These are phyloP conservation scores for Penicillium paxilli DNA, from an alignment of 495 filamentous ascomycete species.

Conservation along the genomic window DNA sequence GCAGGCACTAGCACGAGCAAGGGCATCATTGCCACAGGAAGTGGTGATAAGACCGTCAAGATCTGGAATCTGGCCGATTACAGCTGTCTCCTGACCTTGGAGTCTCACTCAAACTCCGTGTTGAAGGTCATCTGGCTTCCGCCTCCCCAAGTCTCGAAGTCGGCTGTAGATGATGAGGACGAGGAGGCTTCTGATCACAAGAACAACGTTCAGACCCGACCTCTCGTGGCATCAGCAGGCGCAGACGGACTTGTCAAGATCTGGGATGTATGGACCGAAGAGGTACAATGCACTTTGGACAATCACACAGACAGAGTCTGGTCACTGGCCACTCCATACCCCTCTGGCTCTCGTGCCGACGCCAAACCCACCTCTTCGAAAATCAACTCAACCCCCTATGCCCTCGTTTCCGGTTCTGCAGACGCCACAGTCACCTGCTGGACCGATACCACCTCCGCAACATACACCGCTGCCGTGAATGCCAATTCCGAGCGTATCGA, in stretches of 20 bases:
- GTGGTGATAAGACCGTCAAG: conserved; percentile 93
- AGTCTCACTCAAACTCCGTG: conserved; percentile 94
- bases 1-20: conserved; percentile 60
- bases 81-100: conserved; percentile 88
- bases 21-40: conserved; percentile 81
- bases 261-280: conserved; percentile 82
- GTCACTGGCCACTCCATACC: conserved; percentile 72
- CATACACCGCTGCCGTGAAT: conserved; percentile 64
- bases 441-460: conserved; percentile 86
- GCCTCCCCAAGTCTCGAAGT: conserved; percentile 47
- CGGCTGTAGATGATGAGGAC: conserved; percentile 35
- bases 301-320: conserved; percentile 95
- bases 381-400: conserved; percentile 45
- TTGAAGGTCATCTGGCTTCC: conserved; percentile 91
- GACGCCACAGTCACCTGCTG: conserved; percentile 93
- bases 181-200: conserved; percentile 28
- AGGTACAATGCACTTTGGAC: conserved; percentile 83
- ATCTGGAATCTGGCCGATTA: conserved; percentile 94
- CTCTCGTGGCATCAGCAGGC: conserved; percentile 79
- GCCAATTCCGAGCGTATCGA: conserved; percentile 80
- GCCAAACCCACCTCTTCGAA: conserved; percentile 32
- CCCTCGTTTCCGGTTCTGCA: conserved; percentile 82
- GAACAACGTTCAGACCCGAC: conserved; percentile 33
- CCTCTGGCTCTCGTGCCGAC: conserved; percentile 43
- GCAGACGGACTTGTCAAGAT: conserved; percentile 97